Percentiles rank a stretch among this genome's conserved stretches.
These are phyloP conservation scores for Nematocida homosporus DNA, from an alignment of 371 early-diverging fungal genomes.

Conservation along the genomic window DNA sequence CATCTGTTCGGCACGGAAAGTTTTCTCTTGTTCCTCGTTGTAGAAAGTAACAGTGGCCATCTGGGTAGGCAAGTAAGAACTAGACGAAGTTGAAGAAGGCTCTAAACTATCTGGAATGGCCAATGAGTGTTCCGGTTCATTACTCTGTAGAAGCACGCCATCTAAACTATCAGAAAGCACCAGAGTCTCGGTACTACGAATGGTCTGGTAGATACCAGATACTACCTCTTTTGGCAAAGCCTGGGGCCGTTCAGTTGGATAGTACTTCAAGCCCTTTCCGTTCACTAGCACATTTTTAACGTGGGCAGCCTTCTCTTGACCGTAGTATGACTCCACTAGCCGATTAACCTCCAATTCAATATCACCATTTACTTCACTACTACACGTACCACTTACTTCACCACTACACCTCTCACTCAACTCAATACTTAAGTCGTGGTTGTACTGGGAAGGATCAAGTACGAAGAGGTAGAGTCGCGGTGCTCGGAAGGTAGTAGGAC, in stretches of 20 bases:
- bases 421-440: neutral
- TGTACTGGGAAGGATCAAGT: constrained; percentile 23
- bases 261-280: neutral
- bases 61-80: constrained; percentile 10
- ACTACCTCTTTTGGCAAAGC: constrained; percentile 5
- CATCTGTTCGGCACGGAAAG: constrained; percentile 48
- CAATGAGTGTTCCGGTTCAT: neutral
- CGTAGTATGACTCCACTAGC: neutral
- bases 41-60: constrained; percentile 31
- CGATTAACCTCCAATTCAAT: neutral
- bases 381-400: neutral
- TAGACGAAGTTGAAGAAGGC: neutral
- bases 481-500: constrained; percentile 26
- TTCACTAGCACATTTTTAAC: neutral
- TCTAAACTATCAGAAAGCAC: constrained; percentile 11
- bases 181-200: neutral
- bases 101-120: neutral
- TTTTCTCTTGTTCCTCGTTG: constrained; percentile 50
- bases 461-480: constrained; percentile 46
- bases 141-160: constrained; percentile 5
- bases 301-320: neutral
- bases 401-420: neutral
- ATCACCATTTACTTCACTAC: constrained; percentile 1
- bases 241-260: neutral
- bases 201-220: neutral